These are phyloP conservation scores for Erigeron philadelphicus DNA, from an alignment of 140 eudicot species.

Conservation along the genomic window DNA sequence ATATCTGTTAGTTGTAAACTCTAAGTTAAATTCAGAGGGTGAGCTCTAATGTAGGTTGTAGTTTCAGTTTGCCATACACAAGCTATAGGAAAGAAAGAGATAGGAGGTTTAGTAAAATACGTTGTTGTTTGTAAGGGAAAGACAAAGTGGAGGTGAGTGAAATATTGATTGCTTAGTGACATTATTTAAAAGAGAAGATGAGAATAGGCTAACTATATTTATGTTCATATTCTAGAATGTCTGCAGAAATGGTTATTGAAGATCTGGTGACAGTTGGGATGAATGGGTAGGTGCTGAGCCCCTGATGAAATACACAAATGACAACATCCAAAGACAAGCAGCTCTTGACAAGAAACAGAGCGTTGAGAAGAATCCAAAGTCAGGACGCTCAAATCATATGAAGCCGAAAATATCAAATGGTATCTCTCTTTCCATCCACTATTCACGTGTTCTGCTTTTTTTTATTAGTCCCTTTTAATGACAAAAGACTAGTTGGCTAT, in stretches of 20 bases:
- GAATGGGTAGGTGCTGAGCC: constrained; percentile 91
- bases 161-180: neutral
- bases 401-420: constrained; percentile 61
- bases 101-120: neutral
- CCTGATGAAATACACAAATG: constrained; percentile 62
- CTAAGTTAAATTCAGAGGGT: neutral
- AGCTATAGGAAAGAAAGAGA: neutral
- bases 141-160: neutral
- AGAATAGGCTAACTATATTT: neutral
- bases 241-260: constrained; percentile 22
- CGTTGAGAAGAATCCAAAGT: constrained; percentile 55
- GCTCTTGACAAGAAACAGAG: constrained; percentile 72
- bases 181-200: neutral
- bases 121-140: neutral
- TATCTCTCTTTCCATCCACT: constrained; percentile 28
- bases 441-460: neutral
- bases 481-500: neutral
- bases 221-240: constrained; percentile 14
- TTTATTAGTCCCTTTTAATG: neutral
- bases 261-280: constrained; percentile 76
- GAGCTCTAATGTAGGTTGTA: neutral
- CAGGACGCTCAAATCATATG: constrained; percentile 55
- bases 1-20: neutral
- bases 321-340: constrained; percentile 60
- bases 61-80: neutral